Evolutionary conservation across 2,329 filamentous ascomycete species (phyloP), one percentile per base, ranked within the genome.

Genomic region (Berkeleyomyces rouxiae): DNA sequence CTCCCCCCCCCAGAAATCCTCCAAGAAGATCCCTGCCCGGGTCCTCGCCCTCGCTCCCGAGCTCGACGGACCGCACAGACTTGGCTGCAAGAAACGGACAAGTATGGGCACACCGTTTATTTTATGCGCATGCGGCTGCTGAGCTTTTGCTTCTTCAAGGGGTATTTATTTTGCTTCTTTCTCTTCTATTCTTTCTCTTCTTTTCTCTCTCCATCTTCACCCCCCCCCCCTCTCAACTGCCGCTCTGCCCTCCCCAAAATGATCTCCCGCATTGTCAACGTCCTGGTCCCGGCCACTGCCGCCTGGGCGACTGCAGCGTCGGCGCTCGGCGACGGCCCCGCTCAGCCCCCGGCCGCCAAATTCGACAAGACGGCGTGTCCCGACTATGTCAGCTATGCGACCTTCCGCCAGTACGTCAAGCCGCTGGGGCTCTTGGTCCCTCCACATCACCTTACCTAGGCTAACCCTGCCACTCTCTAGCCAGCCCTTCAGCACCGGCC

Each of bases 401-500:
- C 70, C 9, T 70, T 71, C 64, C 66, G 71, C 9, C 75, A 77
- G 75, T 77, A 68, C 61, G 74, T 44, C 46, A 13, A 9, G 16
- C 13, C 55, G 55, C 33, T 40, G 3, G 31, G 7, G 51, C 51
- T 3, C 16, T 4, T 46, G 4, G 11, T n/a, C 43, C 16, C 6
- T 44, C 10, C n/a, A 44, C 9, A 44, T 44, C 42, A 11, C 42
- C 4, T 23, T 49, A 23, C 51, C 33, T 2, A 13, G 7, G 36
- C 33, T 55, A 39, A 55, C 51, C 36, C 31, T 31, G 62, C 65
- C 53, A 64, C 63, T 47, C 64, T 31, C 36, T 66, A 95, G 90
- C 71, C 79, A 78, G 23, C 93, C 93, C 0, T 81, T 86, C 66
- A 96, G 89, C 72, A 77, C 84, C 23, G 93, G 93, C 0, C 86